Percentiles rank a stretch among this genome's conserved stretches.
These are phyloP conservation scores for Spinacia oleracea DNA, from an alignment of 179 eudicot species.

Conservation along the genomic window DNA sequence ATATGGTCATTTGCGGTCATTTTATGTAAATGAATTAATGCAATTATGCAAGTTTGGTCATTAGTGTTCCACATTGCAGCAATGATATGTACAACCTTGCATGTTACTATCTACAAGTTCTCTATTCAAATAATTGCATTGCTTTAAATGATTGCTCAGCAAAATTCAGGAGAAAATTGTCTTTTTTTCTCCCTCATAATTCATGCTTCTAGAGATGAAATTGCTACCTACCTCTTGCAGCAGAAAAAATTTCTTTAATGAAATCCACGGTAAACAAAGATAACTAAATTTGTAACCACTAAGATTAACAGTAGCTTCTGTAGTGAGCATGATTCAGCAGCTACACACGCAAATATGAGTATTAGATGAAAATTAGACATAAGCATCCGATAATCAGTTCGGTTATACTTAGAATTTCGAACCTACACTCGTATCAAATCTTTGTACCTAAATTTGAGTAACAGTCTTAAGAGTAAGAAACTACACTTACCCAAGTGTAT, in stretches of 20 bases:
- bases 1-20: conserved; percentile 5
- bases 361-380: not conserved
- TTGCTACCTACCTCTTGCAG: too few species aligned
- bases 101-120: not conserved
- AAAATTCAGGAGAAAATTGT: conserved; percentile 21
- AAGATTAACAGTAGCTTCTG: not conserved
- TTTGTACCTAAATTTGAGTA: not conserved
- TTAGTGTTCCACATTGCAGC: conserved; percentile 11
- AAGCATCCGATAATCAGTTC: not conserved
- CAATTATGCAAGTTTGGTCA: conserved; percentile 20
- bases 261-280: too few species aligned
- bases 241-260: too few species aligned
- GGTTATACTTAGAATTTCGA: not conserved
- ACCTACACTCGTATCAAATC: not conserved
- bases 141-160: not conserved
- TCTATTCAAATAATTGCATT: not conserved
- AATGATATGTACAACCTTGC: conserved; percentile 20
- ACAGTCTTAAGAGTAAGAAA: not conserved
- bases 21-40: conserved; percentile 24
- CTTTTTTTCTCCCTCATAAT: too few species aligned
- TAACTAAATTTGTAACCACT: not conserved
- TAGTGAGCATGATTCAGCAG: not conserved
- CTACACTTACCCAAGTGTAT: not conserved
- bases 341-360: not conserved
- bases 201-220: too few species aligned